Conservation (phyloP, 129 eudicot species). For the Flaveria robusta region DNA sequence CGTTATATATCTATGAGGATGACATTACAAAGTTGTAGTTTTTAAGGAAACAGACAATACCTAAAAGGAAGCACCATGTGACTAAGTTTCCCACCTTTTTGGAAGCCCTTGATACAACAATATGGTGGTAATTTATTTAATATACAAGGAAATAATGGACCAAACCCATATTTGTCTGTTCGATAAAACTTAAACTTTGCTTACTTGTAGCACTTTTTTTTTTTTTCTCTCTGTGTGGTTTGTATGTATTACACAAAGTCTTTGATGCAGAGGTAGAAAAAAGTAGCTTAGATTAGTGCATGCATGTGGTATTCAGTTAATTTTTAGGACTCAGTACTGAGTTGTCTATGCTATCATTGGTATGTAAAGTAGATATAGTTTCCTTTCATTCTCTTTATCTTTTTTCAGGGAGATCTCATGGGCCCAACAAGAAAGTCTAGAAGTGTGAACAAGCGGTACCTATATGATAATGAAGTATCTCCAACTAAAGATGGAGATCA, state of each 20-base stretch:
- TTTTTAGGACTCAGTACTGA: slow-evolving; percentile 4
- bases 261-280: background rate
- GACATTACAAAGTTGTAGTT: slow-evolving; percentile 7
- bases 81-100: background rate
- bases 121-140: slow-evolving; percentile 10
- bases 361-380: background rate
- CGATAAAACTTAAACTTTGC: background rate
- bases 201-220: slow-evolving; percentile 14
- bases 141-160: background rate
- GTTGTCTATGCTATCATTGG: slow-evolving; percentile 11
- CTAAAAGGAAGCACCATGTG: background rate
- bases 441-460: slow-evolving; percentile 71
- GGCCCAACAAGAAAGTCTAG: slow-evolving; percentile 79
- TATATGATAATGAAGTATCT: slow-evolving; percentile 57
- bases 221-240: background rate
- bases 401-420: slow-evolving; percentile 49
- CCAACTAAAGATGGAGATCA: slow-evolving; percentile 64
- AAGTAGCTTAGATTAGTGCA: slow-evolving; percentile 22
- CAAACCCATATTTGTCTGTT: background rate
- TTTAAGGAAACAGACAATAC: slow-evolving; percentile 1
- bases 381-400: slow-evolving; percentile 5
- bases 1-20: slow-evolving; percentile 3
- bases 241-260: background rate
- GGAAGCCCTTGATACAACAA: background rate
- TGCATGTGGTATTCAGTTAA: slow-evolving; percentile 16